Evolutionary conservation across 2,329 filamentous ascomycete genomes (phyloP), one percentile per base, ranked within the genome.

Genomic region (Pseudogymnoascus sp.): DNA sequence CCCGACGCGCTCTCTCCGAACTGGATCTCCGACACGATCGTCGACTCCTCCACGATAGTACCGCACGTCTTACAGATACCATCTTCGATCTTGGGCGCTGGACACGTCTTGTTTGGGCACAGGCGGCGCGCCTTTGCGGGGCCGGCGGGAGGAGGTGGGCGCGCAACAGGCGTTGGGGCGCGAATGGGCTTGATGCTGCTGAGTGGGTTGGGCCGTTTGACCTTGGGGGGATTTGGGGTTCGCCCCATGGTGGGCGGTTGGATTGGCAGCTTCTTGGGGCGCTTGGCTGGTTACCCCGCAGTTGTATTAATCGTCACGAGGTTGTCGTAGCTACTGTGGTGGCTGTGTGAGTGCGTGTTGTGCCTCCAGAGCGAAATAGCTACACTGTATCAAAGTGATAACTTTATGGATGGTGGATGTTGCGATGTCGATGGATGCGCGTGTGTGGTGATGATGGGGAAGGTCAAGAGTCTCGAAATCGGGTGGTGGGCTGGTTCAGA

Each of bases 1-100:
- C 94, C 94, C 34, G 85, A 86, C 0, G 90, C 85, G 28, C 85
- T 88, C 77, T 99, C 93, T 65, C 91, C 91, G 70, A 97, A 99
- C 20, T 87, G 87, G 64, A 97, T 84, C 73, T 99, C 94, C 57
- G 91, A 84, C 62, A 97, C 92, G 64, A 97, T 96, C 70, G 95
- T 91, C 71, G 85, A 87, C 70, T 95, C 89, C 67, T 89, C 87
- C 61, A 93, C 84, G 66, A 96, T 85, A 63, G 85, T 87, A 80
- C 91, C 93, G 74, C 94, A 97, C 54, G 84, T 88, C 64, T 86
- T 84, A 75, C 94, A 97, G 66, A 90, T 82, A 37, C 84, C 84
- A 66, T 86, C 83, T 59, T 82, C 77, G 58, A 87, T 80, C 61
- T 84, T 80, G 14, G 83, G 82, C 60, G 81, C 81, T n/a, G 77